phyloP scores from a whole-genome alignment of 805 yeast species.

The Candida sakaeoensis region DNA sequence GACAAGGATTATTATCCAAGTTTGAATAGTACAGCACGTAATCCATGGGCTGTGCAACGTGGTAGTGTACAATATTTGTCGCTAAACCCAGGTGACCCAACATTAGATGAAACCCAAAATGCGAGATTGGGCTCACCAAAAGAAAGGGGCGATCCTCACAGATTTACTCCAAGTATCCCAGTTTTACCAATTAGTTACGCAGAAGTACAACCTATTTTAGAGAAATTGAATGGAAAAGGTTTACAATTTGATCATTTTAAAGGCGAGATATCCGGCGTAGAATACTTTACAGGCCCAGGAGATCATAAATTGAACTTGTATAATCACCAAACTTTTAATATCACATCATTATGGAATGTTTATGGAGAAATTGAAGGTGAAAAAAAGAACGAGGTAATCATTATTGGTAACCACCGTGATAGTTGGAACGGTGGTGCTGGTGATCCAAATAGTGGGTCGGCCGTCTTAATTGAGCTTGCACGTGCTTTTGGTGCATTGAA shows the following conservation, averaged over 20 bases:
- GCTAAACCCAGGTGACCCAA: slow-evolving; percentile 69
- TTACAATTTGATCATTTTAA: slow-evolving; percentile 28
- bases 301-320: slow-evolving; percentile 36
- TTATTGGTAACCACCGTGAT: slow-evolving; percentile 45
- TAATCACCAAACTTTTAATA: slow-evolving; percentile 37
- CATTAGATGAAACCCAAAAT: slow-evolving; percentile 54
- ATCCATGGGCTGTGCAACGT: slow-evolving; percentile 56
- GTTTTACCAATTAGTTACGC: slow-evolving; percentile 43
- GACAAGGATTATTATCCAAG: slow-evolving; percentile 56
- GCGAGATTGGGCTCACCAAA: slow-evolving; percentile 51
- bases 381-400: slow-evolving; percentile 34
- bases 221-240: slow-evolving; percentile 37
- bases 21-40: slow-evolving; percentile 57
- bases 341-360: slow-evolving; percentile 40
- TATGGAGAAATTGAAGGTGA: slow-evolving; percentile 43
- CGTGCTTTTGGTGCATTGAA: slow-evolving; percentile 39
- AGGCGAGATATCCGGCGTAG: slow-evolving; percentile 39
- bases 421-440: slow-evolving; percentile 50
- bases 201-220: slow-evolving; percentile 42
- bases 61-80: slow-evolving; percentile 57
- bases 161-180: slow-evolving; percentile 37
- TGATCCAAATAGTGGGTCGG: slow-evolving; percentile 45
- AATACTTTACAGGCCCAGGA: slow-evolving; percentile 39
- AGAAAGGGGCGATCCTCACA: slow-evolving; percentile 31
- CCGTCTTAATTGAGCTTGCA: slow-evolving; percentile 39